Evolutionary conservation across 2,329 filamentous ascomycete species (phyloP).

Genomic region (Aspergillus spinulosporus): DNA sequence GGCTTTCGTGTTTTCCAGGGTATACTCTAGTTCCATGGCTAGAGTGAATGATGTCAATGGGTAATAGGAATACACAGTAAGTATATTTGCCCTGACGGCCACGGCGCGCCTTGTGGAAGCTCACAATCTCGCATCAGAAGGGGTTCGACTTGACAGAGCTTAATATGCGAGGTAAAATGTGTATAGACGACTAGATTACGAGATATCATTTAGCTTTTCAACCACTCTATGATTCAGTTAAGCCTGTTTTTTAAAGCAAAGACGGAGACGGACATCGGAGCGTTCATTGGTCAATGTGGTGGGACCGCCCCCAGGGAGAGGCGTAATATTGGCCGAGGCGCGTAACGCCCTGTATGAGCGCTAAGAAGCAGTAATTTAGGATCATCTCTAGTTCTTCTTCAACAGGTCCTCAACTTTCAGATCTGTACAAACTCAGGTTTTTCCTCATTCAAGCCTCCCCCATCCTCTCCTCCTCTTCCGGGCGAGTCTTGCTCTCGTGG

Average conservation of each 20-base stretch:
- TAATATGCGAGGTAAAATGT: too few relatives aligned
- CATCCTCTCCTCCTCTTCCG: conserved; percentile 3
- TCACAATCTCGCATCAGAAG: neutral
- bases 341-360: conserved; percentile 14
- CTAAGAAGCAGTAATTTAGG: conserved; percentile 7
- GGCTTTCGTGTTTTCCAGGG: neutral
- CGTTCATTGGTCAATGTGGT: conserved; percentile 10
- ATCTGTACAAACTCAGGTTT: conserved; percentile 20
- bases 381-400: conserved; percentile 9
- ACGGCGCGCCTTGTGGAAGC: neutral
- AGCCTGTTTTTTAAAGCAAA: conserved; percentile 11
- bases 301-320: conserved; percentile 15
- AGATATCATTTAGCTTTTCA: too few relatives aligned
- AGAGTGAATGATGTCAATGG: conserved; percentile 9
- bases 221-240: neutral
- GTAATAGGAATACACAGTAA: conserved; percentile 8
- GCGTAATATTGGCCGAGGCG: conserved; percentile 12
- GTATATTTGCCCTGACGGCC: neutral
- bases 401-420: conserved; percentile 3
- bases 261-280: conserved; percentile 3
- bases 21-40: neutral
- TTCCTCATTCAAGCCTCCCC: conserved; percentile 11
- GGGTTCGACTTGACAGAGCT: neutral
- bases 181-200: too few relatives aligned
- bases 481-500: neutral